Conservation (phyloP, 768 basidiomycete species). For the Boletus vermiculosoides region DNA sequence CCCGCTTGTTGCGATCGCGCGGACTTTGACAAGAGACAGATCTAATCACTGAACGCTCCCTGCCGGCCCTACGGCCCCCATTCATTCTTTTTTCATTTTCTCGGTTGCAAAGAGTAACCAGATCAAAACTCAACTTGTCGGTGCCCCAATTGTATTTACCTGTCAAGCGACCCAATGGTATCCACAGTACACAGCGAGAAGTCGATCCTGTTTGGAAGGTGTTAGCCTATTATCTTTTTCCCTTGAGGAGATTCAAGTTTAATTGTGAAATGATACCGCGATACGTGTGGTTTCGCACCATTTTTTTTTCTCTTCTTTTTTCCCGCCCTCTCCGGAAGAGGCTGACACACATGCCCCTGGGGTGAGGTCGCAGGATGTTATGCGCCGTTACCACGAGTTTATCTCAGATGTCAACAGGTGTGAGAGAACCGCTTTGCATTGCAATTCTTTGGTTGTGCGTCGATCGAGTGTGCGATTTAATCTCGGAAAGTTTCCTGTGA, state of each 20-base stretch:
- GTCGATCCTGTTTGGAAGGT: slow-evolving; percentile 21
- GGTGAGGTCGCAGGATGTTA: slow-evolving; percentile 26
- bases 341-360: slow-evolving; percentile 26
- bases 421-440: slow-evolving; percentile 12
- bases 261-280: slow-evolving; percentile 20
- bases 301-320: not conserved
- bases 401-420: slow-evolving; percentile 27
- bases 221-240: slow-evolving; percentile 22
- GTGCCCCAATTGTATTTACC: slow-evolving; percentile 2
- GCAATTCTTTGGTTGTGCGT: slow-evolving; percentile 10
- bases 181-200: slow-evolving; percentile 18
- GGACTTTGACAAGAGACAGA: slow-evolving; percentile 22
- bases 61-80: slow-evolving; percentile 20
- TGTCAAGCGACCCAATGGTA: slow-evolving; percentile 9
- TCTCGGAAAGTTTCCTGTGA: slow-evolving; percentile 17
- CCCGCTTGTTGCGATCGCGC: slow-evolving; percentile 27
- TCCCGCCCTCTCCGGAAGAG: slow-evolving; percentile 10
- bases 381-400: slow-evolving; percentile 29
- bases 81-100: slow-evolving; percentile 4
- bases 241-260: slow-evolving; percentile 14
- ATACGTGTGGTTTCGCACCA: slow-evolving; percentile 21
- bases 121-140: slow-evolving; percentile 13
- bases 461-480: slow-evolving; percentile 29
- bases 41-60: slow-evolving; percentile 23
- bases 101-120: slow-evolving; percentile 10